Evolutionary conservation across 2,329 filamentous ascomycete genomes (phyloP), one percentile per base, ranked within the genome.

Genomic region (Zalaria obscura): DNA sequence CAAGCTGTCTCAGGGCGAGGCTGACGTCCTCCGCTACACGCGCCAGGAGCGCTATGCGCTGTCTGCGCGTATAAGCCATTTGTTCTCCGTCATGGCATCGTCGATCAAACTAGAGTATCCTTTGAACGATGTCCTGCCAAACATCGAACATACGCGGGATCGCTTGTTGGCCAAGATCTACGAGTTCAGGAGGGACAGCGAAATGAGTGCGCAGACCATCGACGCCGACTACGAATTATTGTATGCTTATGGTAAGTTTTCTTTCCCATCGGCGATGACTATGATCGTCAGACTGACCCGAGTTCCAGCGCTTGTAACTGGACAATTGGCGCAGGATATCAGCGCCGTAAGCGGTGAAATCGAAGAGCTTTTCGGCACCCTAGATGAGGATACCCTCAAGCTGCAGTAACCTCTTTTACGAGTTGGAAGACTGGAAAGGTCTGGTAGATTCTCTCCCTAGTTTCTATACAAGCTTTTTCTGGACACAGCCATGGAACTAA

Each of bases 41-140:
- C 72, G 76, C 4, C 68, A 75, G 5, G 89, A 98, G 61, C 76
- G 91, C 40, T 75, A 73, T 6, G 78, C 88, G 47, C 70, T 98
- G 28, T 93, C 86, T 52, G 77, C 83, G 41, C 78, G 91, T 40
- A 93, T 96, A 52, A 93, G 86, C 56, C 91, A 96, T 70, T 73
- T 98, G 45, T 71, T 80, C 49, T 75, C 73, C 11, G 91, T 96
- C 4, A 75, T 98, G 47, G 91, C 91, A 1, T 91, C 83, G 35
- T 93, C 84, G 9, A 78, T 96, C 65, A 94, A 93, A 69, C 72
- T 96, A 5, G 88, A 94, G 62, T 96, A 94, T 53, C 88, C 91
- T 0, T 70, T 98, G 44, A 89, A 83, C 31, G 87, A 95, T 55
- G 84, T 83, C 8, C 70, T 96, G 35, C 91, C 91, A 0, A 87